Percentiles rank a stretch among this genome's conserved stretches.
Evolutionary conservation across 2,329 filamentous ascomycete genomes (phyloP).

Genomic region (Calycina herbarum): DNA sequence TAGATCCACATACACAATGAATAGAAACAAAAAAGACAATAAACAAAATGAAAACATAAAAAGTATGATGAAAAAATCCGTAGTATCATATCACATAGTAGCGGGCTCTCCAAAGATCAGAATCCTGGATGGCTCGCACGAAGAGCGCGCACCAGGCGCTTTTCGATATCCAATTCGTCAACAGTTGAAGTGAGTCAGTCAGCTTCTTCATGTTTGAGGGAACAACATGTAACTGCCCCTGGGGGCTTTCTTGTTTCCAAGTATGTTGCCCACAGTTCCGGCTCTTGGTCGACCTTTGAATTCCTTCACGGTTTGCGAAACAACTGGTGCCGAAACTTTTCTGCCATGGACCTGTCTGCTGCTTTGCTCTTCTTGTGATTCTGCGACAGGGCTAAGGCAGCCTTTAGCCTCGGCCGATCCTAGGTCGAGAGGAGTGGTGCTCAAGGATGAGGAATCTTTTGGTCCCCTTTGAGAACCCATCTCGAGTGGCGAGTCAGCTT

Average conservation of each 20-base stretch:
- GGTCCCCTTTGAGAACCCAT: background rate
- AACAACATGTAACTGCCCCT: slow-evolving; percentile 36
- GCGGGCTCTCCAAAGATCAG: background rate
- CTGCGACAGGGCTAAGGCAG: slow-evolving; percentile 33
- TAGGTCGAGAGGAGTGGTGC: background rate
- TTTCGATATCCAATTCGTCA: background rate
- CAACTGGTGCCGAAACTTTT: slow-evolving; percentile 34
- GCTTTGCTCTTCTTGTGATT: slow-evolving; percentile 17
- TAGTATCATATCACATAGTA: slow-evolving; percentile 24
- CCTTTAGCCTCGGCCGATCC: background rate
- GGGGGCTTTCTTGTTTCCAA: slow-evolving; percentile 22
- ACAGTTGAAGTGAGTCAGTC: background rate
- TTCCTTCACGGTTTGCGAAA: slow-evolving; percentile 22
- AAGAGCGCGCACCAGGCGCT: slow-evolving; percentile 4
- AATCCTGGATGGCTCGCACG: background rate
- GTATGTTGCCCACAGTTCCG: slow-evolving; percentile 17
- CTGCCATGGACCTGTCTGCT: slow-evolving; percentile 27
- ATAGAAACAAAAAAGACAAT: background rate
- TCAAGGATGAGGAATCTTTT: slow-evolving; percentile 11
- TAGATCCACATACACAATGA: slow-evolving; percentile 1
- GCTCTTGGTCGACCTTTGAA: slow-evolving; percentile 31
- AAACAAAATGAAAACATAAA: background rate
- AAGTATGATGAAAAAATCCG: slow-evolving; percentile 17
- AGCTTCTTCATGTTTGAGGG: slow-evolving; percentile 25
- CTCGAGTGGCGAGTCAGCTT: background rate